Evolutionary conservation across 768 basidiomycete genomes (phyloP).

Genomic region (Boletus fagicola): DNA sequence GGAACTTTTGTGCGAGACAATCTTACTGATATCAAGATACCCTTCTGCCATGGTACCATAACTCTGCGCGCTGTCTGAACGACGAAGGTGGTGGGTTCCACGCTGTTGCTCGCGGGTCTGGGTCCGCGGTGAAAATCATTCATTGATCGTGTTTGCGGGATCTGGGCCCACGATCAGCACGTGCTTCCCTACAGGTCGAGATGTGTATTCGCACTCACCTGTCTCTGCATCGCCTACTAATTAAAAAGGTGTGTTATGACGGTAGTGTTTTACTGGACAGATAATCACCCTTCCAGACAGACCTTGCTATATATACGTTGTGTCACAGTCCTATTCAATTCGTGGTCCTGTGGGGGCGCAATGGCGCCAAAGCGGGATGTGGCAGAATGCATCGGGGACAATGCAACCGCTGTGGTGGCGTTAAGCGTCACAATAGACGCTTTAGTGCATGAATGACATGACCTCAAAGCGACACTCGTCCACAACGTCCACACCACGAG

Average conservation of each 20-base stretch:
- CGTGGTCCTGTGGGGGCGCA: conserved; percentile 1
- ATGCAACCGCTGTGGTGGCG: conserved; percentile 16
- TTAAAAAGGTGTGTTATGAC: conserved; percentile 28
- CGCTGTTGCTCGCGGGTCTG: conserved; percentile 1
- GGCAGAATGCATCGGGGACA: conserved; percentile 16
- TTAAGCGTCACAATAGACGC: conserved; percentile 12
- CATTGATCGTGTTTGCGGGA: conserved; percentile 11
- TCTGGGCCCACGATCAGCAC: conserved; percentile 28
- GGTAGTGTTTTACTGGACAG: conserved; percentile 13
- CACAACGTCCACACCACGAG: conserved; percentile 25
- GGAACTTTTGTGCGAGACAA: not conserved
- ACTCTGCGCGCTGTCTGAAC: conserved; percentile 27
- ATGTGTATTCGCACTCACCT: conserved; percentile 15
- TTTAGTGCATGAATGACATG: conserved; percentile 22
- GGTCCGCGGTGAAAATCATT: conserved; percentile 12
- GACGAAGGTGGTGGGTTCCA: conserved; percentile 19
- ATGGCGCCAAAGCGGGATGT: conserved; percentile 23
- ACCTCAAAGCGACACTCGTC: conserved; percentile 22
- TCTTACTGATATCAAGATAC: conserved; percentile 23
- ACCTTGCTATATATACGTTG: conserved; percentile 17
- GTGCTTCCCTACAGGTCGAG: conserved; percentile 20
- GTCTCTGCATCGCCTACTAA: conserved; percentile 19
- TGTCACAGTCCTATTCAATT: conserved; percentile 8
- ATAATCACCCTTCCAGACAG: conserved; percentile 9
- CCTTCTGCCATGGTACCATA: conserved; percentile 18